Evolutionary conservation across 495 filamentous ascomycete genomes (phyloP), one percentile per base, ranked within the genome.

Genomic region (Trichoderma gamsii): DNA sequence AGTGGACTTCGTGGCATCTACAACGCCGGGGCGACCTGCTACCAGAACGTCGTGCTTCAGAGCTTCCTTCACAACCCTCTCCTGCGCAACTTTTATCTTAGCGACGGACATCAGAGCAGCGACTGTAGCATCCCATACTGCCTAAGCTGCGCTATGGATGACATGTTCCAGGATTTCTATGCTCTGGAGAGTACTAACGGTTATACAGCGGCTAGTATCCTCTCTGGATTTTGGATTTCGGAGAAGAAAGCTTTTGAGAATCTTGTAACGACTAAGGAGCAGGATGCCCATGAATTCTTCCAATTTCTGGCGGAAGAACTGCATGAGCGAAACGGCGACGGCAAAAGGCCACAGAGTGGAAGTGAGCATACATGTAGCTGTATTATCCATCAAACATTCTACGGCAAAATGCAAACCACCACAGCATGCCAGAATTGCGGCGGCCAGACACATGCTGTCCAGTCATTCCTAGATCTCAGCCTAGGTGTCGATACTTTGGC

Each of bases 281-380:
- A 97, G 78, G 93, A 97, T 74, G 92, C 93, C 1, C 93, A 97
- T 75, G 93, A 97, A 73, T 97, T 93, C 76, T 92, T 96, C 79
- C 91, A 95, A 74, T 96, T 96, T 73, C 83, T 97, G 5, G 87
- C 93, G 44, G 92, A 96, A 76, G 87, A 92, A 73, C 84, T 97
- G 1, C 93, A 97, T 69, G 81, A 85, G 68, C 85, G 86, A 63
- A 90, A 88, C 72, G 83, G 85, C 4, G 84, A 85, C 66, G 83
- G 83, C 41, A 82, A 81, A 71, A 82, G 77, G 70, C 78, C 80
- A 8, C 82, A 86, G 69, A 80, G 73, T 63, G 78, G 81, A 70
- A 86, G 89, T 68, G 84, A 86, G 63, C 86, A 87, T 68, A 82
- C 73, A 66, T 96, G 92, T 80, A 82, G 85, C 51, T 97, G 93